Base-by-base conservation (phyloP, 345 rosid species). In the Passiflora organensis region DNA sequence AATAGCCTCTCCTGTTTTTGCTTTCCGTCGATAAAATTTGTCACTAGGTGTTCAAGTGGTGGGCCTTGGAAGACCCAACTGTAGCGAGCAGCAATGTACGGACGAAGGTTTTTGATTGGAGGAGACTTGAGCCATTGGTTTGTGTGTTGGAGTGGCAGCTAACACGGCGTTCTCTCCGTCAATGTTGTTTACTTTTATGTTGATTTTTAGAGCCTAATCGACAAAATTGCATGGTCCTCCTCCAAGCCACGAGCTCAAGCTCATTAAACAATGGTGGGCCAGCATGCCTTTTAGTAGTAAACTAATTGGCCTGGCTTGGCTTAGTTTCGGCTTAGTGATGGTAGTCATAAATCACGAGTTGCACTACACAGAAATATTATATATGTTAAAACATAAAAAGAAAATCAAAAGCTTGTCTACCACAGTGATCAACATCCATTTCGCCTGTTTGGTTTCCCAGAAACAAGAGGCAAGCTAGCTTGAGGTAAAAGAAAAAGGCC, bases 241-340 rank as follows among this genome's bases (percentile, higher is more conserved):
- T 75, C 75, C 76, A 78, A 79, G 77, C 80, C 65, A 65, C n/a
- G 83, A 70, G 81, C 80, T 64, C 69, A 64, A 58, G 63, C 72
- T 66, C 70, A 56, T 51, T 67, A 68, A 45, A 58, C 38, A 49
- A 49, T 65, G 36, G 72, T 73, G 62, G 75, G 68, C 48, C 78
- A 52, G 12, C 41, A 19, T 57, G 41, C 38, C 38, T 51, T 55
- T 46, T 39, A 5, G 32, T n/a, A 17, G 20, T 28, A 1, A 24
- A 60, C 2, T 12, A 6, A 10, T 36, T 9, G 22, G 20, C 13
- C 16, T 43, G 24, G n/a, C 10, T 15, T 42, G 16, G 6, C 24
- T 37, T 32, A 62, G 1, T 21, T 55, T 59, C 50, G 50, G 41
- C 24, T 21, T 6, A 32, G 8, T 16, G 10, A 50, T 44, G 43